Conservation (phyloP, 805 yeast genomes). For the Candida easanensis region DNA sequence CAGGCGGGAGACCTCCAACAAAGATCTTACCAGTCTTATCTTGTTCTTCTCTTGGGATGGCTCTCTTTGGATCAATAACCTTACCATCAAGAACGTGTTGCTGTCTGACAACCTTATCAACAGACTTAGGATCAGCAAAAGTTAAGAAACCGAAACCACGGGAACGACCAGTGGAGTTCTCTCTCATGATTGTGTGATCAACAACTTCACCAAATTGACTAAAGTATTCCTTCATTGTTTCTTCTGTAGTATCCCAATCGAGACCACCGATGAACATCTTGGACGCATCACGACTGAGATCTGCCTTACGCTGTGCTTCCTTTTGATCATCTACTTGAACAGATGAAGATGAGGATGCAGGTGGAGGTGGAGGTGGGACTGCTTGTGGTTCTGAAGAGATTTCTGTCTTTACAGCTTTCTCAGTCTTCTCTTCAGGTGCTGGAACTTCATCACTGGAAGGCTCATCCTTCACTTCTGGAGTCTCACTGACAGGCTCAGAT, state of each 20-base stretch:
- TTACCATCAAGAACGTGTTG: conserved; percentile 93
- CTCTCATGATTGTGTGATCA: conserved; percentile 92
- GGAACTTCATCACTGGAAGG: background rate
- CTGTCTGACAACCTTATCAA: conserved; percentile 78
- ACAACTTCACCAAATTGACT: conserved; percentile 83
- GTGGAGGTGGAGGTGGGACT: background rate
- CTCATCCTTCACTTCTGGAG: background rate
- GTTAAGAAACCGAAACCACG: conserved; percentile 95
- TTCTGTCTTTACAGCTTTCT: background rate
- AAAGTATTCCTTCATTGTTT: conserved; percentile 76
- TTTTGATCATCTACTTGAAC: conserved; percentile 11
- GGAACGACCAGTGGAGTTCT: conserved; percentile 78
- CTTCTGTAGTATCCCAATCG: conserved; percentile 97
- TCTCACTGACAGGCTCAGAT: background rate
- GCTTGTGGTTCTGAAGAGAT: no score
- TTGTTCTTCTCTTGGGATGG: conserved; percentile 96
- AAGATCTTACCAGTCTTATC: conserved; percentile 95
- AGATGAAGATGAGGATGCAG: no score
- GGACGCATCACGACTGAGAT: conserved; percentile 70
- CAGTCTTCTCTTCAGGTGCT: background rate
- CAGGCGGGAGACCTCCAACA: conserved; percentile 95
- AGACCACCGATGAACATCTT: conserved; percentile 96
- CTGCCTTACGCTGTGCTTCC: conserved; percentile 36
- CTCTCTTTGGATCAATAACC: conserved; percentile 95
- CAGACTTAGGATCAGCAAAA: conserved; percentile 76